A percentile compares a stretch with the other conserved stretches of the same genome.
These are phyloP conservation scores for Fusarium sp. DNA, from an alignment of 2,329 filamentous ascomycete genomes.

Conservation along the genomic window DNA sequence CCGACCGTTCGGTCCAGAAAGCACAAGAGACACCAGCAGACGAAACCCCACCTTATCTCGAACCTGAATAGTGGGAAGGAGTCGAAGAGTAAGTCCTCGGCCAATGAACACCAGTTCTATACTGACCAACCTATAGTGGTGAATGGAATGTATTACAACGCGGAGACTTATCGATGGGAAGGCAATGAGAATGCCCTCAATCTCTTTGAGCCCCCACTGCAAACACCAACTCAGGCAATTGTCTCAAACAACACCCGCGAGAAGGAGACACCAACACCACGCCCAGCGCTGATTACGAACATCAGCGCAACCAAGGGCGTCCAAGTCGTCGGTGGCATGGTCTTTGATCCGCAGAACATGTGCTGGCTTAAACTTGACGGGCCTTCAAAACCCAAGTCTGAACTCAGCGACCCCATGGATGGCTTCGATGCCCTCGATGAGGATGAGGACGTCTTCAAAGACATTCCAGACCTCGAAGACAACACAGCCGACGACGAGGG, in stretches of 20 bases:
- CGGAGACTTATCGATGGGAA: constrained; percentile 90
- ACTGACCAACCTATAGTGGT: constrained; percentile 71
- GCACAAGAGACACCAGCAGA: constrained; percentile 72
- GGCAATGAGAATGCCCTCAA: constrained; percentile 91
- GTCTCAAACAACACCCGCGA: constrained; percentile 65
- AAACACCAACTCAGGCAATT: constrained; percentile 66
- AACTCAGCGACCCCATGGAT: constrained; percentile 72
- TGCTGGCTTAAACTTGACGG: constrained; percentile 90
- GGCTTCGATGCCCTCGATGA: constrained; percentile 82
- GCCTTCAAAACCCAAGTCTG: constrained; percentile 62
- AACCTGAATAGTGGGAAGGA: constrained; percentile 83
- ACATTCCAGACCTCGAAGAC: constrained; percentile 93
- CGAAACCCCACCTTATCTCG: constrained; percentile 90
- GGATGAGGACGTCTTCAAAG: constrained; percentile 94
- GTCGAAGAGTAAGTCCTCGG: constrained; percentile 78
- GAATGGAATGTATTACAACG: constrained; percentile 98
- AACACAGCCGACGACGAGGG: constrained; percentile 66
- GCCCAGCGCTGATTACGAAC: constrained; percentile 90
- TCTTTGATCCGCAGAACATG: constrained; percentile 97
- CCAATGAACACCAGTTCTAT: background rate
- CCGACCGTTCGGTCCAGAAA: constrained; percentile 68
- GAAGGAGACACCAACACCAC: constrained; percentile 72
- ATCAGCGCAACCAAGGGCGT: constrained; percentile 88
- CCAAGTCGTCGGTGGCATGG: constrained; percentile 97
- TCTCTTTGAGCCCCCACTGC: constrained; percentile 79